A percentile compares a stretch with the other conserved stretches of the same genome.
phyloP scores from a whole-genome alignment of 495 filamentous ascomycete genomes.

The Zalerion maritima region DNA sequence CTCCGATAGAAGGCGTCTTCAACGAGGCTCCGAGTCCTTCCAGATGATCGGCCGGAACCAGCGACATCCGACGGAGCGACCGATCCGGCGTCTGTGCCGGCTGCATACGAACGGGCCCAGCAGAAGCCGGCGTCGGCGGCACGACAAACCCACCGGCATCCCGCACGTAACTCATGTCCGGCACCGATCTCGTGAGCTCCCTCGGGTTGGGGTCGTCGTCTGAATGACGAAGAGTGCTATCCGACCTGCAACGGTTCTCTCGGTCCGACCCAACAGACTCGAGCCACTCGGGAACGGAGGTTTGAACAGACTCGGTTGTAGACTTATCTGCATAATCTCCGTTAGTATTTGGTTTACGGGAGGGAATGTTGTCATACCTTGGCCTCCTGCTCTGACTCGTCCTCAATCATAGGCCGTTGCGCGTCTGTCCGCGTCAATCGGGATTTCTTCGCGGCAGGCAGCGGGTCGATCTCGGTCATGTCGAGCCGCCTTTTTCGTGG shows the following conservation, averaged over 20 bases:
- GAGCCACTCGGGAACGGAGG: conserved; percentile 17
- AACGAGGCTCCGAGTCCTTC: too few species aligned
- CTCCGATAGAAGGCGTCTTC: conserved; percentile 9
- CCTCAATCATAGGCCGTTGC: too few species aligned
- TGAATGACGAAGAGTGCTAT: conserved; percentile 13
- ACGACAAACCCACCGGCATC: conserved; percentile 14
- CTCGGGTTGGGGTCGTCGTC: conserved; percentile 13
- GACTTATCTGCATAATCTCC: too few species aligned
- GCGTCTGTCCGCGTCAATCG: too few species aligned
- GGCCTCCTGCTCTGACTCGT: too few species aligned
- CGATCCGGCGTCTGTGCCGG: conserved; percentile 6
- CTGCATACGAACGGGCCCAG: conserved; percentile 7
- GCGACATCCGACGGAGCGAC: conserved; percentile 3
- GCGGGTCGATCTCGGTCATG: too few species aligned
- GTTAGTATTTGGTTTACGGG: too few species aligned
- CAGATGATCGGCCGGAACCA: too few species aligned
- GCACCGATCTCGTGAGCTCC: conserved; percentile 15
- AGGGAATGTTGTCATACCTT: too few species aligned
- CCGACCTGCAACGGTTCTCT: conserved; percentile 16
- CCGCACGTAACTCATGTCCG: conserved; percentile 12
- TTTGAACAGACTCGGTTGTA: conserved; percentile 13
- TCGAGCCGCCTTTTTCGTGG: too few species aligned
- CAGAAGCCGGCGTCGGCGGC: conserved; percentile 14
- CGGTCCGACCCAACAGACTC: conserved; percentile 14
- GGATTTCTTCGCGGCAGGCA: too few species aligned